These are phyloP conservation scores for Myxozyma nipponensis DNA, from an alignment of 805 yeast genomes.

Conservation along the genomic window DNA sequence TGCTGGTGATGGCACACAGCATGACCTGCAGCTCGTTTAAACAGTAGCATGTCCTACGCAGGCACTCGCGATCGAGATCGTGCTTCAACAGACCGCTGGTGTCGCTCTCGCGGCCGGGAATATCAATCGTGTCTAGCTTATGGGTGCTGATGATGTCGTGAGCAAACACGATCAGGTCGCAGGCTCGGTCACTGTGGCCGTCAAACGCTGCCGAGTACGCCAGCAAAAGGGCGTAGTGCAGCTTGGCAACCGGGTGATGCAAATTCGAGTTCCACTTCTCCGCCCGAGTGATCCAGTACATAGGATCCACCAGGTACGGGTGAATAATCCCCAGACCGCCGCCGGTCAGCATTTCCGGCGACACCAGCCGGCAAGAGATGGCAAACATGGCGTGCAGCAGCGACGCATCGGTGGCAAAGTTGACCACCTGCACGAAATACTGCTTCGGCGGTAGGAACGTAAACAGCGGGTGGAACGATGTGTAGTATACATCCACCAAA, in stretches of 20 bases:
- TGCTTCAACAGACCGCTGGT: constrained; percentile 11
- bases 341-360: not conserved
- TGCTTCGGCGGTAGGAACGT: constrained; percentile 23
- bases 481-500: constrained; percentile 21
- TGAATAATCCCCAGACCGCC: constrained; percentile 3
- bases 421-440: constrained; percentile 5
- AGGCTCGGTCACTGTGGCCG: constrained; percentile 17
- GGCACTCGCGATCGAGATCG: constrained; percentile 19
- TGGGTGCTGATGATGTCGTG: constrained; percentile 10
- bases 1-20: constrained; percentile 6
- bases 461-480: constrained; percentile 19
- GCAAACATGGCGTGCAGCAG: constrained; percentile 25
- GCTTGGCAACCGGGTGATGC: constrained; percentile 12
- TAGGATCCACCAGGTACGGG: constrained; percentile 18
- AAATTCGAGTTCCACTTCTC: constrained; percentile 18
- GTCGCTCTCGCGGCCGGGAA: constrained; percentile 3
- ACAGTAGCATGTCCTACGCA: constrained; percentile 15
- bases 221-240: constrained; percentile 10
- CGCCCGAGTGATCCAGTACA: constrained; percentile 25
- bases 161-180: constrained; percentile 10
- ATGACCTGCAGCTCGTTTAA: constrained; percentile 17
- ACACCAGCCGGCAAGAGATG: constrained; percentile 20
- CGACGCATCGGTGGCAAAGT: constrained; percentile 18
- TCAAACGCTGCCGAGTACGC: constrained; percentile 22
- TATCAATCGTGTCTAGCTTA: constrained; percentile 16